These are phyloP conservation scores for Thuja plicata DNA, from an alignment of 83 land plant genomes.

Conservation along the genomic window DNA sequence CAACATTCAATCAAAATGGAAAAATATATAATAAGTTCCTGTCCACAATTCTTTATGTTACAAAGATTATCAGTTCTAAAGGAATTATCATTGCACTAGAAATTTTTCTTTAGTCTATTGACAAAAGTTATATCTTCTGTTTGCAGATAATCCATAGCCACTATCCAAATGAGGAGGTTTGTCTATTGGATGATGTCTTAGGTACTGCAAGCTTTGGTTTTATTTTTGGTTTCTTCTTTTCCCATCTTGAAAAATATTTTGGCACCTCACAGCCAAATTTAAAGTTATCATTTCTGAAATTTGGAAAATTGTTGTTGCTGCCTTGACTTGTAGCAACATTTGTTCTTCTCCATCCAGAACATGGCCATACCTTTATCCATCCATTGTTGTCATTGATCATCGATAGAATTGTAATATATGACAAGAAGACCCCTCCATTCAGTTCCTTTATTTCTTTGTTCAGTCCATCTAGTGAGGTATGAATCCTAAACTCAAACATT, in stretches of 20 bases:
- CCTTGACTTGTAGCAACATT: slow-evolving; percentile 63
- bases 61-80: neutral
- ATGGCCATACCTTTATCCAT: slow-evolving; percentile 87
- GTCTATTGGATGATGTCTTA: slow-evolving; percentile 82
- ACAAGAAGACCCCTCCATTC: slow-evolving; percentile 71
- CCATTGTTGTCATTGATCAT: slow-evolving; percentile 84
- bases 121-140: slow-evolving; percentile 1
- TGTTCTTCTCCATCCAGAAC: slow-evolving; percentile 93
- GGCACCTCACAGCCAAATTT: neutral
- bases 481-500: neutral
- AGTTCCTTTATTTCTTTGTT: slow-evolving; percentile 79
- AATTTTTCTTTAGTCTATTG: neutral
- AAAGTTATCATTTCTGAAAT: neutral
- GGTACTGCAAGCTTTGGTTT: slow-evolving; percentile 35
- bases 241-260: neutral
- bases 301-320: slow-evolving; percentile 8
- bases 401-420: slow-evolving; percentile 81
- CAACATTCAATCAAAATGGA: neutral
- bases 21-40: neutral
- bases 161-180: slow-evolving; percentile 67
- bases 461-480: slow-evolving; percentile 81
- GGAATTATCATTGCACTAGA: neutral
- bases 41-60: neutral
- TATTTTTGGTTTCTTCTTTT: slow-evolving; percentile 1
- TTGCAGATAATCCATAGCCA: slow-evolving; percentile 60